Percentiles rank a stretch among this genome's conserved stretches.
Conservation (phyloP, 2,329 filamentous ascomycete genomes). For the Fusarium floridanum region DNA sequence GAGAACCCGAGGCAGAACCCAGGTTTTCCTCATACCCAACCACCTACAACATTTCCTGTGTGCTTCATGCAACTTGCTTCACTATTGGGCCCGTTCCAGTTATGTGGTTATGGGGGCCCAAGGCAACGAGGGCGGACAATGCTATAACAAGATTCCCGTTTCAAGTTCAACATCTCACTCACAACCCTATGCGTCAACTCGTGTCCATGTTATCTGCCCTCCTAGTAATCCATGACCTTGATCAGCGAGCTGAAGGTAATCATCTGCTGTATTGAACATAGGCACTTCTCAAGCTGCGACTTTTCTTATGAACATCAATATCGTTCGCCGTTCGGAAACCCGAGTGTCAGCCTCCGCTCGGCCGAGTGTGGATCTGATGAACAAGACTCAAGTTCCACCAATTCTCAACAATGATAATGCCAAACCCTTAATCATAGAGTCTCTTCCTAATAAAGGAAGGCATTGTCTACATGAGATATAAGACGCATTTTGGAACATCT, state of each 20-base stretch:
- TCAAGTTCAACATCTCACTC: not conserved
- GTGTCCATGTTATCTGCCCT: not conserved
- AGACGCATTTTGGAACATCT: not conserved
- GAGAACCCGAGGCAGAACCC: slow-evolving; percentile 55
- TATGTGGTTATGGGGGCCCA: not conserved
- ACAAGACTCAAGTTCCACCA: not conserved
- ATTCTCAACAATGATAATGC: not conserved
- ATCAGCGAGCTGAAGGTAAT: not conserved
- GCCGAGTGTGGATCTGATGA: slow-evolving; percentile 8
- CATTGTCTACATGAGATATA: not conserved
- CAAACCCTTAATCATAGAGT: not conserved
- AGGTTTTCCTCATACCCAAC: slow-evolving; percentile 51
- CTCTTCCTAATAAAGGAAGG: not conserved
- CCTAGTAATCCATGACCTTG: not conserved
- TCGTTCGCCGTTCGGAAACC: slow-evolving; percentile 3
- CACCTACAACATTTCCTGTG: slow-evolving; percentile 43
- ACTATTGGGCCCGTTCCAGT: not conserved
- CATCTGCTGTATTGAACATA: not conserved
- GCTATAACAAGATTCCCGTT: not conserved
- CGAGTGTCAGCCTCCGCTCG: slow-evolving; percentile 10
- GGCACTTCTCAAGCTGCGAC: not conserved
- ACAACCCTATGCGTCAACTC: not conserved
- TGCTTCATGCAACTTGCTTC: slow-evolving; percentile 31
- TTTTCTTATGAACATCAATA: not conserved
- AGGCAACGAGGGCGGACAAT: not conserved